Base-by-base conservation (phyloP, 2,329 filamentous ascomycete species). In the Ophidiomyces ophidiicola region DNA sequence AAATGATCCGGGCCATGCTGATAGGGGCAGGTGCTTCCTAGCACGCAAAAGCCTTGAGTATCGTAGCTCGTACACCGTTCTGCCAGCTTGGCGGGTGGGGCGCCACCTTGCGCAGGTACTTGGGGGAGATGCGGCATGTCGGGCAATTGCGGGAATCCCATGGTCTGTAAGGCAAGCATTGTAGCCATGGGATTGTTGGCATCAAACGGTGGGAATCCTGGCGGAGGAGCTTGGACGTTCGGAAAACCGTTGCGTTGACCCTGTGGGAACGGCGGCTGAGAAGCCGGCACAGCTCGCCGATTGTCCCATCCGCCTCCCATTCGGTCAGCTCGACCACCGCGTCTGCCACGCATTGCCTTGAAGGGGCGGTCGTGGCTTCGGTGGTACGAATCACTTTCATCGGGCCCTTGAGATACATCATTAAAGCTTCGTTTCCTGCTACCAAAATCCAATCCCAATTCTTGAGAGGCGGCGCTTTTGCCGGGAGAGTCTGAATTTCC, bases 1-100 rank as follows among this genome's bases (percentile, higher is more conserved):
- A 67, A 55, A 23, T 57, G 57, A 36, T 65, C 60, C 18, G 61
- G 59, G 10, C 68, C 71, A 51, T 78, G 73, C 48, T 74, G 66
- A 45, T 70, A 74, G 0, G 69, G 70, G 52, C 74, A 77, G n/a
- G 64, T 58, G 38, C 60, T 66, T 17, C 74, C 74, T 31, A 68
- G 48, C 8, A 70, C 66, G 49, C 74, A 77, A 43, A 70, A 74
- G 4, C 74, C 74, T 46, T 72, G 71, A 0, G 60, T 70, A 44
- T 76, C 71, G 47, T 75, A 77, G 51, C 74, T 70, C 26, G 60
- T 61, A 51, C 74, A 78, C 35, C 67, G 62, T 53, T 62, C 50
- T 39, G 59, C 48, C 43, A 53, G 51, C 49, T 63, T 50, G 38
- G 53, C 37, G 30, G 48, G 51, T 35, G 57, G 51, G 12, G 55